These are phyloP conservation scores for Penicillium sp. DNA, from an alignment of 2,329 filamentous ascomycete species.

Conservation along the genomic window DNA sequence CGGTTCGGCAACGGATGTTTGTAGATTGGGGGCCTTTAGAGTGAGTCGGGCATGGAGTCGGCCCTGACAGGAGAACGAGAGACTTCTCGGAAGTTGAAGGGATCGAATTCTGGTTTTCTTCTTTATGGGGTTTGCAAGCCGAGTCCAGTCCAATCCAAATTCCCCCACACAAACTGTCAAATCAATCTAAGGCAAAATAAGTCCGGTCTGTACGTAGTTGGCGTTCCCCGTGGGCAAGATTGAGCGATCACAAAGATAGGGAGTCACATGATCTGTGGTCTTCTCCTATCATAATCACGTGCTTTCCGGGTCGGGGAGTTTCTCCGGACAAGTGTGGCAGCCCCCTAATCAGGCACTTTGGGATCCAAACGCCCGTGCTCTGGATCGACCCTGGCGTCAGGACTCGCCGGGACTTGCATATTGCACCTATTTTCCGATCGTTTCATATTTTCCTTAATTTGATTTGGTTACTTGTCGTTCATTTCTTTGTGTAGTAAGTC, in stretches of 20 bases:
- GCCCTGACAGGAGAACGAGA: background rate
- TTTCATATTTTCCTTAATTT: conserved; percentile 10
- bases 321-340: conserved; percentile 19
- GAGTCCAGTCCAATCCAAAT: background rate
- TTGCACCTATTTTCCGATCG: conserved; percentile 26
- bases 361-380: conserved; percentile 27
- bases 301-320: conserved; percentile 22
- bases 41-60: conserved; percentile 7
- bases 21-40: conserved; percentile 4
- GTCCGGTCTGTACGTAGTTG: background rate
- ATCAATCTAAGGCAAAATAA: conserved; percentile 3
- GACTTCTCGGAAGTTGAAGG: background rate
- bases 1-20: conserved; percentile 5
- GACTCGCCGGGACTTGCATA: conserved; percentile 28
- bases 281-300: conserved; percentile 19
- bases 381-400: conserved; percentile 33
- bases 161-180: background rate
- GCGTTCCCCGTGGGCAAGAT: conserved; percentile 3
- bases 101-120: background rate
- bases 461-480: conserved; percentile 7
- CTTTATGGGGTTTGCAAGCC: background rate
- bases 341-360: conserved; percentile 30
- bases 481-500: conserved; percentile 25
- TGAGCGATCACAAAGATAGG: background rate
- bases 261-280: conserved; percentile 7